Base-by-base conservation (phyloP, 2,329 filamentous ascomycete species). In the Neonectria magnoliae region DNA sequence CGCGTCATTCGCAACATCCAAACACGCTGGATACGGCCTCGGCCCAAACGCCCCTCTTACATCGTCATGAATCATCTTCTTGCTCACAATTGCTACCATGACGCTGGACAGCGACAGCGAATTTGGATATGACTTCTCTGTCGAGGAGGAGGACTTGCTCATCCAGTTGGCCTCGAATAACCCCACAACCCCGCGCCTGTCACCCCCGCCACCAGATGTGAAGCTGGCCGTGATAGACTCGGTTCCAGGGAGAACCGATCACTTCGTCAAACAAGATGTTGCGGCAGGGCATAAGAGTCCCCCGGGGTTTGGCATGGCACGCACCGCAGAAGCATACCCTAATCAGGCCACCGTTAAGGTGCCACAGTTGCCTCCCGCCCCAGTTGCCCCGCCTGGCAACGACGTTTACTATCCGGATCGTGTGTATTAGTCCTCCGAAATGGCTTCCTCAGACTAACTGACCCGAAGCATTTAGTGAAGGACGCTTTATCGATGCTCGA, bases 381-480 rank as follows among this genome's bases (percentile, higher is more conserved):
- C 70, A 25, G 45, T 65, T 56, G 31, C 65, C 11, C 61, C 68
- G 47, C 42, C 66, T 47, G 57, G 72, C 57, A 65, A 76, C 63
- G 70, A 76, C 56, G 70, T 84, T 76, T 65, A 66, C 67, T 87
- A 86, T 78, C 82, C 87, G 74, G 82, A 87, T 80, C 77, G 88
- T 90, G 77, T 74, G 85, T 81, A 50, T 31, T 20, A 51, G 27
- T 42, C 33, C 56, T 20, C 14, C n/a, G 11, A 20, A 20, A 50
- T 25, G 51, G 56, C 65, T 68, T 66, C 60, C 42, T 54, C 45
- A 62, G 71, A 72, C 88, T 92, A 85, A 92, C 87, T 87, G 83
- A 90, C 84, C 62, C 71, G 65, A 90, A 91, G 89, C 84, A 82
- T 77, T 78, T 89, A 92, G 90, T 86, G 79, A 88, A 82, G 73